phyloP scores from a whole-genome alignment of 2,329 filamentous ascomycete species.

The Penicillium carneum region DNA sequence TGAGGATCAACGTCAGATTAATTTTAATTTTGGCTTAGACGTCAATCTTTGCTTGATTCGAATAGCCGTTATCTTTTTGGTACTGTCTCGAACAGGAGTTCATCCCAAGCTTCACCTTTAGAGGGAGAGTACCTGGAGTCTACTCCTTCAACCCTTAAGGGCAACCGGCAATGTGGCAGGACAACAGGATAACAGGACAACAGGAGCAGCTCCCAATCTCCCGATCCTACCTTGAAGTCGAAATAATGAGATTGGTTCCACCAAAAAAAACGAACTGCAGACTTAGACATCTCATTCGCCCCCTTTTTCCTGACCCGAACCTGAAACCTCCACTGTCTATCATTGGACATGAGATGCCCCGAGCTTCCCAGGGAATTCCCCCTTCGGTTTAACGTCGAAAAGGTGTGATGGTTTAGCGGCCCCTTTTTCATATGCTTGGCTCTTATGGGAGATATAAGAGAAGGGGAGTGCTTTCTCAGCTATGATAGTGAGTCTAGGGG shows the following conservation, averaged over 20 bases:
- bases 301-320: conserved; percentile 6
- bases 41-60: conserved; percentile 12
- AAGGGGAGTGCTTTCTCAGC: not conserved
- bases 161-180: not conserved
- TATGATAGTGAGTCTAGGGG: not conserved
- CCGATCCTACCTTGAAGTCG: not conserved
- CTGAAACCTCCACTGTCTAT: conserved; percentile 17
- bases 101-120: conserved; percentile 9
- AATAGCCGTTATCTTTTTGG: not conserved
- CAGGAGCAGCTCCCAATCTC: not conserved
- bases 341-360: conserved; percentile 9
- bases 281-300: not conserved
- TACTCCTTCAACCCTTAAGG: not conserved
- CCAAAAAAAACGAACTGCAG: not conserved
- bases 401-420: not conserved
- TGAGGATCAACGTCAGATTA: conserved; percentile 20
- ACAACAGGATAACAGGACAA: not conserved
- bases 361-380: conserved; percentile 4
- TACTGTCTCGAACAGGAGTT: conserved; percentile 4
- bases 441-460: not conserved
- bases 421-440: not conserved
- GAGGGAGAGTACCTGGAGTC: not conserved
- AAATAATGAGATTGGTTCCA: conserved; percentile 2
- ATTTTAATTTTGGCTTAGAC: not conserved
- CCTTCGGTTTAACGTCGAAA: not conserved